Conservation (phyloP, 495 filamentous ascomycete species). For the Daldinia grandis region DNA sequence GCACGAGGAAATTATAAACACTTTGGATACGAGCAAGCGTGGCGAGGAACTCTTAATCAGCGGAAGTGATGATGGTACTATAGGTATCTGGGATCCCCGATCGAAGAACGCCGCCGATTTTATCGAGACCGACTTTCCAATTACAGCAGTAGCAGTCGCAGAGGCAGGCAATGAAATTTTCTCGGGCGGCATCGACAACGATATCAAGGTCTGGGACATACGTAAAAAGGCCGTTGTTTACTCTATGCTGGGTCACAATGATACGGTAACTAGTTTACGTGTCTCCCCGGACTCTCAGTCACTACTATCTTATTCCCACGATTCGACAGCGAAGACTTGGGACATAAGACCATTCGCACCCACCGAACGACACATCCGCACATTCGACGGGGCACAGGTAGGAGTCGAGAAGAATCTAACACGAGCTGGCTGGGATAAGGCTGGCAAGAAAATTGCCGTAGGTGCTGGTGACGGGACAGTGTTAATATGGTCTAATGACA, state of each 20-base stretch:
- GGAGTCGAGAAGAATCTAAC: constrained; percentile 94
- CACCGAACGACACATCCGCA: constrained; percentile 79
- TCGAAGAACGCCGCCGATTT: constrained; percentile 89
- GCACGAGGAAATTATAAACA: constrained; percentile 94
- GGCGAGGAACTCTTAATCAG: constrained; percentile 90
- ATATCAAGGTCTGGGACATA: constrained; percentile 96
- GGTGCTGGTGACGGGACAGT: constrained; percentile 91
- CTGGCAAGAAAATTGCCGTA: constrained; percentile 84
- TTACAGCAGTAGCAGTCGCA: constrained; percentile 88
- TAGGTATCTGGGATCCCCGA: constrained; percentile 96
- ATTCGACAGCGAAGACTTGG: constrained; percentile 94
- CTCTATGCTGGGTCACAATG: constrained; percentile 86
- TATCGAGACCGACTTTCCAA: constrained; percentile 89
- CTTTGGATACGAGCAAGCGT: constrained; percentile 83
- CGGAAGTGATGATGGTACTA: constrained; percentile 90
- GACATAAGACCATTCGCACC: constrained; percentile 96
- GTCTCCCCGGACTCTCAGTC: constrained; percentile 92
- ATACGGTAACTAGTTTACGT: constrained; percentile 88
- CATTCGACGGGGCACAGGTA: constrained; percentile 86
- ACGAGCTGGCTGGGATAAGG: constrained; percentile 88
- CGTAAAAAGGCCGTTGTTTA: constrained; percentile 89
- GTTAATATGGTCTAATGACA: constrained; percentile 86
- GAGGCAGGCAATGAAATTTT: constrained; percentile 97
- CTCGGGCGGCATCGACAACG: constrained; percentile 94
- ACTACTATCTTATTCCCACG: constrained; percentile 90